phyloP scores from a whole-genome alignment of 768 basidiomycete genomes.

The Agrocybe praecox region DNA sequence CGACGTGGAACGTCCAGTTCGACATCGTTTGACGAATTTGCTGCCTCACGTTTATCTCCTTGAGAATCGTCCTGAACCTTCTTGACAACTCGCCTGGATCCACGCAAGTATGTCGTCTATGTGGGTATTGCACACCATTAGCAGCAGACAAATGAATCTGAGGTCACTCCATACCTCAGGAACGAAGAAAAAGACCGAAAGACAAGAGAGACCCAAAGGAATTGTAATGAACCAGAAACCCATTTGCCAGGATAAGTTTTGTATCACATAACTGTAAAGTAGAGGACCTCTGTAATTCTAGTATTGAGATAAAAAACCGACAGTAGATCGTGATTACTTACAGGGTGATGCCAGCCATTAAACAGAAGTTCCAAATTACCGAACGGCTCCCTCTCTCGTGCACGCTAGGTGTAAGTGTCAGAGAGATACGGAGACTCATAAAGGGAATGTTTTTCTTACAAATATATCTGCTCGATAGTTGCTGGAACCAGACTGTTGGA shows the following conservation, averaged over 20 bases:
- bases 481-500: slow-evolving; percentile 39
- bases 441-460: slow-evolving; percentile 27
- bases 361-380: slow-evolving; percentile 47
- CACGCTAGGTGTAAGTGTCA: slow-evolving; percentile 27
- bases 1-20: slow-evolving; percentile 7
- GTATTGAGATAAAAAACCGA: too few relatives aligned
- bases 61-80: slow-evolving; percentile 35
- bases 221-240: slow-evolving; percentile 51
- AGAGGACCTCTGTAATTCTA: slow-evolving; percentile 35
- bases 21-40: background rate
- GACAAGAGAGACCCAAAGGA: slow-evolving; percentile 35
- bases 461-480: slow-evolving; percentile 45
- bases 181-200: slow-evolving; percentile 44
- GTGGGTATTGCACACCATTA: too few relatives aligned
- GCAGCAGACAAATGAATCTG: too few relatives aligned
- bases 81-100: too few relatives aligned
- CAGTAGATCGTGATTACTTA: slow-evolving; percentile 17
- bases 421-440: background rate
- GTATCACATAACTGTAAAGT: slow-evolving; percentile 49
- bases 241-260: slow-evolving; percentile 44
- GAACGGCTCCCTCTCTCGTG: slow-evolving; percentile 45
- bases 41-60: background rate
- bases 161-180: too few relatives aligned
- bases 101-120: too few relatives aligned
- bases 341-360: slow-evolving; percentile 45